Base-by-base conservation (phyloP, 345 rosid genomes). In the Mercurialis annua region DNA sequence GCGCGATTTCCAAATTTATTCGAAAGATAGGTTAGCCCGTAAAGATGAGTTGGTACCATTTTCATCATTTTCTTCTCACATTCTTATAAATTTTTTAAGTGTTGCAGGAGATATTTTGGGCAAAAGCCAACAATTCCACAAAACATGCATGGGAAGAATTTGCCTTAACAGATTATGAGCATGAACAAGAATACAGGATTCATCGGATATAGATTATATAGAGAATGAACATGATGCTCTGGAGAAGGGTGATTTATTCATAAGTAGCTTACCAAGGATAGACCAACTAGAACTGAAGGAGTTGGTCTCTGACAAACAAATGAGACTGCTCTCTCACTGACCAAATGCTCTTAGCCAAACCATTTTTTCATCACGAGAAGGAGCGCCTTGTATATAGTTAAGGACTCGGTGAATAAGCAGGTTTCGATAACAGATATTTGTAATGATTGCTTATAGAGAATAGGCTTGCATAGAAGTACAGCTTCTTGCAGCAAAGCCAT, bases 91-190 rank as follows among this genome's bases (percentile, higher is more conserved):
- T 48, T 58, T 12, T 53, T 5, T 59, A 17, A 40, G 12, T 68
- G 40, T 71, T 64, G 67, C 84, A 92, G 98, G 86, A 85, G 93
- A 81, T 92, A 90, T 87, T 75, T 86, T 58, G 93, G 98, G 71
- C 98, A 92, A 83, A 90, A 88, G 70, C 88, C 90, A 56, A 92
- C 97, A 23, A 82, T 90, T 73, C 81, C 87, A 68, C 73, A 78
- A 20, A 90, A 84, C 77, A 83, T 82, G 85, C 92, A 59, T 90
- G 98, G 98, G 90, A 84, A 63, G 93, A 87, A 69, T 92, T 90
- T 80, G 73, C 90, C 5, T 84, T 83, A 0, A 31, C 69, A 6
- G 88, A 86, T 51, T 83, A 85, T 1, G 88, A 85, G 0, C 72
- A 48, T 11, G 78, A 69, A 31, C 90, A n/a, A n/a, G n/a, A n/a